These are phyloP conservation scores for Vararia minispora DNA, from an alignment of 768 basidiomycete genomes.

Conservation along the genomic window DNA sequence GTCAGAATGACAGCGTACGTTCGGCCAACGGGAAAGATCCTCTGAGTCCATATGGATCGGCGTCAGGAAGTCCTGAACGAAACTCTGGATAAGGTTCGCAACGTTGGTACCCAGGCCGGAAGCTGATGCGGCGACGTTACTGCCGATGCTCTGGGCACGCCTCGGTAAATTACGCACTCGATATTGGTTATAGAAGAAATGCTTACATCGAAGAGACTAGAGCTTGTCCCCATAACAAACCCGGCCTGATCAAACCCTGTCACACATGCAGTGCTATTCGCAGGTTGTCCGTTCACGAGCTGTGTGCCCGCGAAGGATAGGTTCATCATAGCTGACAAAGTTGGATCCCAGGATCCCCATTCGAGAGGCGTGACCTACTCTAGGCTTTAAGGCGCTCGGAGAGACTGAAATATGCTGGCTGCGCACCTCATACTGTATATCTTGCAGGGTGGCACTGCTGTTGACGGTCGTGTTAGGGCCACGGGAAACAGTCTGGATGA, in stretches of 20 bases:
- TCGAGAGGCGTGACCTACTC: constrained; percentile 54
- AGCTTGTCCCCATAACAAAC: constrained; percentile 68
- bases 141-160: too few species aligned
- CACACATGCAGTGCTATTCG: constrained; percentile 49
- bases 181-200: too few species aligned
- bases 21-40: constrained; percentile 64
- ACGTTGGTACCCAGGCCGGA: too few species aligned
- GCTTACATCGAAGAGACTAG: constrained; percentile 56
- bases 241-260: constrained; percentile 64
- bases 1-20: constrained; percentile 17
- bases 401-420: too few species aligned
- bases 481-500: constrained; percentile 47
- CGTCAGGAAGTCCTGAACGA: too few species aligned
- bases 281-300: constrained; percentile 43
- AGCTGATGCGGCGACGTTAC: too few species aligned
- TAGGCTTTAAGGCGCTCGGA: too few species aligned
- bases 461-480: constrained; percentile 34
- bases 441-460: constrained; percentile 25
- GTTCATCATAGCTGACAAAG: constrained; percentile 58
- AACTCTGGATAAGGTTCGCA: too few species aligned
- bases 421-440: constrained; percentile 51
- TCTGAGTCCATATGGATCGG: constrained; percentile 41
- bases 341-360: constrained; percentile 66
- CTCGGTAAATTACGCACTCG: too few species aligned
- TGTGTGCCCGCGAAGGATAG: constrained; percentile 54